Conservation (phyloP, 805 yeast genomes). For the Candida maris region DNA sequence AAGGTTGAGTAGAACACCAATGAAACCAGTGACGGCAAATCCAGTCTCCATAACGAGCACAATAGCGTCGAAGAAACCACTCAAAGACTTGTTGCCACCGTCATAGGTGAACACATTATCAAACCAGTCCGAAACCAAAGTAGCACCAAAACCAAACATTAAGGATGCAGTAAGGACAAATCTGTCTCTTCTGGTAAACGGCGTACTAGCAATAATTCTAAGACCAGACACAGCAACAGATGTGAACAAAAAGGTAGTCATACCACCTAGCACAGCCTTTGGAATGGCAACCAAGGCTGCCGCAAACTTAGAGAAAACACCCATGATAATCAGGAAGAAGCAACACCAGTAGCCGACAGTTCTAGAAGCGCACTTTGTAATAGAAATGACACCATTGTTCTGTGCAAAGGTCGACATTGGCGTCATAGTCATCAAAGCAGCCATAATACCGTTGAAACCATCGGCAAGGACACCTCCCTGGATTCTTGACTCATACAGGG, state of each 20-base stretch:
- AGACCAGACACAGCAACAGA: conserved; percentile 59
- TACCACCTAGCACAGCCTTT: conserved; percentile 77
- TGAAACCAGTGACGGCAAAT: conserved; percentile 51
- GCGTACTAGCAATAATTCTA: conserved; percentile 49
- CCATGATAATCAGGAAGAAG: conserved; percentile 78
- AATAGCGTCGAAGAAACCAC: conserved; percentile 51
- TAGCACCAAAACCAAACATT: conserved; percentile 51
- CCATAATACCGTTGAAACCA: conserved; percentile 73
- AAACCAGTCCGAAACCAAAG: conserved; percentile 47
- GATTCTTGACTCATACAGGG: conserved; percentile 72
- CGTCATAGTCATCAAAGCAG: conserved; percentile 79
- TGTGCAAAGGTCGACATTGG: conserved; percentile 93
- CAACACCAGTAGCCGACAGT: conserved; percentile 53
- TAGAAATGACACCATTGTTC: conserved; percentile 90
- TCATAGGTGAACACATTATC: conserved; percentile 45
- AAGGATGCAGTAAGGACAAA: conserved; percentile 49
- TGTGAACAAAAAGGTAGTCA: conserved; percentile 60
- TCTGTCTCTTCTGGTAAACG: conserved; percentile 55
- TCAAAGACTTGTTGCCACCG: conserved; percentile 41
- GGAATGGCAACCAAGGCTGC: conserved; percentile 88
- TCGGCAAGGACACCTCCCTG: conserved; percentile 94
- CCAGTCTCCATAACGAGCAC: conserved; percentile 56
- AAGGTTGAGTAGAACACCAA: conserved; percentile 49
- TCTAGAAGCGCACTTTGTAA: conserved; percentile 89
- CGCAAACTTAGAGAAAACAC: conserved; percentile 80